Evolutionary conservation across 1,284 basidiomycete genomes (phyloP).

Genomic region (Rhodotorula sp.): DNA sequence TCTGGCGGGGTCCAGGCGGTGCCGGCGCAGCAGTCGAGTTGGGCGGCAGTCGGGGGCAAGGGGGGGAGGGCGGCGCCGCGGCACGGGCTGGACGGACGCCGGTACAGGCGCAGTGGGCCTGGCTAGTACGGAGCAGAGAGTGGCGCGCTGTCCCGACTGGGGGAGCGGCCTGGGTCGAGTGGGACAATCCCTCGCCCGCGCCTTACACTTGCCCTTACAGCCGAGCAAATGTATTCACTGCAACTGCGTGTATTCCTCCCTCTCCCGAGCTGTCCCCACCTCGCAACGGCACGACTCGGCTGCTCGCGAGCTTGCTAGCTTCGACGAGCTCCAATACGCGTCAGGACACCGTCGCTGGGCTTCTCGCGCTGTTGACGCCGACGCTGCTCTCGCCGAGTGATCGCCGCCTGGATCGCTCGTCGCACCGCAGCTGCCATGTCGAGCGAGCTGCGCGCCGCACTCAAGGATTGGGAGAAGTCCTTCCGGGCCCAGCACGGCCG

Average conservation of each 20-base stretch:
- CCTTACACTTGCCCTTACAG: no score
- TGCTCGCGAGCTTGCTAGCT: no score
- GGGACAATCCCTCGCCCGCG: no score
- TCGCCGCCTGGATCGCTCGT: neutral
- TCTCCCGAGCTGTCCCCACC: no score
- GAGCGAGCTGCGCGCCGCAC: slow-evolving; percentile 27
- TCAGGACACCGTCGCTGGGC: no score
- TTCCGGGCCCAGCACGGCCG: slow-evolving; percentile 17
- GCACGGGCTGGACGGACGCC: neutral
- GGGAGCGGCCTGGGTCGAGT: no score
- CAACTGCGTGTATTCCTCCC: no score
- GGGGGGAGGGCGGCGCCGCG: neutral
- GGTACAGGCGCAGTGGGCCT: neutral
- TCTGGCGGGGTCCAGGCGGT: neutral
- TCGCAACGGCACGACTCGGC: no score
- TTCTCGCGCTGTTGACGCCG: neutral
- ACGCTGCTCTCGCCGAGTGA: neutral
- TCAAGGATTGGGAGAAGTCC: slow-evolving; percentile 34
- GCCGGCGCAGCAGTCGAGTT: neutral
- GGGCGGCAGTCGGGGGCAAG: neutral
- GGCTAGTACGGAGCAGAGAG: no score
- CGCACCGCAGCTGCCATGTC: neutral
- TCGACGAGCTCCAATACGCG: no score
- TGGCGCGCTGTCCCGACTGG: no score
- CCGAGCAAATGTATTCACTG: neutral